These are phyloP conservation scores for Starmerella vitae DNA, from an alignment of 805 yeast species.

Conservation along the genomic window DNA sequence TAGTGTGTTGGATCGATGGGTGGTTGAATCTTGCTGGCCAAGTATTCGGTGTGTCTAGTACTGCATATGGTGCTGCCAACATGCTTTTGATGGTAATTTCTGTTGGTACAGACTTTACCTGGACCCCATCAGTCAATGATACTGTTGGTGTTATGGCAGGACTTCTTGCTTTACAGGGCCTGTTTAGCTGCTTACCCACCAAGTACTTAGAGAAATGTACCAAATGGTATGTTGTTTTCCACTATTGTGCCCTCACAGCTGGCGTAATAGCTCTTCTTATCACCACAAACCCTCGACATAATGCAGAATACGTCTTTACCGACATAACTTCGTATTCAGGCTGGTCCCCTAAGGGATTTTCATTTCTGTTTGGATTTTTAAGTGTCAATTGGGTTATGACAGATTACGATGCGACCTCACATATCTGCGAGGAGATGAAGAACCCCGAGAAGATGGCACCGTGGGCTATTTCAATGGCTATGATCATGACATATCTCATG, in stretches of 20 bases:
- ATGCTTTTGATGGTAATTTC: constrained; percentile 26
- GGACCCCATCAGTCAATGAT: constrained; percentile 22
- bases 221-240: constrained; percentile 37
- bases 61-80: constrained; percentile 28
- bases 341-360: constrained; percentile 42
- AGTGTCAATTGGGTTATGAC: constrained; percentile 41
- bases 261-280: constrained; percentile 42
- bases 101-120: constrained; percentile 24
- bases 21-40: constrained; percentile 34
- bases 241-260: constrained; percentile 37
- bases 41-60: constrained; percentile 27
- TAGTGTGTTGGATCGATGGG: constrained; percentile 42
- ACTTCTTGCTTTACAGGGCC: constrained; percentile 36
- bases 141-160: constrained; percentile 29
- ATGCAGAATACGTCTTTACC: constrained; percentile 37
- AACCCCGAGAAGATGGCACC: constrained; percentile 46
- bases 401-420: constrained; percentile 64
- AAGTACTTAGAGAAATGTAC: constrained; percentile 37
- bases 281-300: constrained; percentile 36
- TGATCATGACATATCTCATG: constrained; percentile 22
- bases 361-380: constrained; percentile 40
- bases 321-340: constrained; percentile 35
- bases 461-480: constrained; percentile 42
- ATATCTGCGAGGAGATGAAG: constrained; percentile 50
- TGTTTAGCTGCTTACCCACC: constrained; percentile 39